Conservation (phyloP, 495 filamentous ascomycete genomes). For the Penicillium desertorum region DNA sequence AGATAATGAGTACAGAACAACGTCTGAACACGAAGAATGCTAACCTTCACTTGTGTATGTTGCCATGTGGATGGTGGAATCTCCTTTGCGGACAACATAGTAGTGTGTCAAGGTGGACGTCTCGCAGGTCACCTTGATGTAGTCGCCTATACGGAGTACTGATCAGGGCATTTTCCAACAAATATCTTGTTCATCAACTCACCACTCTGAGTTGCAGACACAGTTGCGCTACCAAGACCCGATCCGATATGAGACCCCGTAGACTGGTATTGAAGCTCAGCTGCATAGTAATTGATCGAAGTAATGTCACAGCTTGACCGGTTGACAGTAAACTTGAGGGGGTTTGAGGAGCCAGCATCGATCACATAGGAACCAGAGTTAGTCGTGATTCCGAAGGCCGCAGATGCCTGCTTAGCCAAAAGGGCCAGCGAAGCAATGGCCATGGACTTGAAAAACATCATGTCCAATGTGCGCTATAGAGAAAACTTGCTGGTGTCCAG, state of each 20-base stretch:
- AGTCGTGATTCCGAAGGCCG: slow-evolving; percentile 37
- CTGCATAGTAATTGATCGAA: slow-evolving; percentile 58
- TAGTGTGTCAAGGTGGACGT: slow-evolving; percentile 63
- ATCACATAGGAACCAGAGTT: slow-evolving; percentile 43
- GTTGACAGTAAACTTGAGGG: slow-evolving; percentile 57
- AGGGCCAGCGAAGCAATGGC: slow-evolving; percentile 24
- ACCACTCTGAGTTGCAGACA: slow-evolving; percentile 47
- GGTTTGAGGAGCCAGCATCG: slow-evolving; percentile 54
- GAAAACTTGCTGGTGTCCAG: neutral
- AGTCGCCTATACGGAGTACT: slow-evolving; percentile 44
- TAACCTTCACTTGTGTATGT: slow-evolving; percentile 57
- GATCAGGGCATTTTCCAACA: slow-evolving; percentile 14
- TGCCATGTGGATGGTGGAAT: slow-evolving; percentile 60
- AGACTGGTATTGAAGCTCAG: slow-evolving; percentile 55
- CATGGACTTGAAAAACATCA: slow-evolving; percentile 25
- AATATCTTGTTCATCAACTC: slow-evolving; percentile 28
- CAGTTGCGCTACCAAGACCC: slow-evolving; percentile 59
- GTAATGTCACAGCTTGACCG: slow-evolving; percentile 61
- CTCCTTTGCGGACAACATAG: slow-evolving; percentile 58
- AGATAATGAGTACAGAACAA: neutral
- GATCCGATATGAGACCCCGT: slow-evolving; percentile 59
- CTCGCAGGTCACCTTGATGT: slow-evolving; percentile 62
- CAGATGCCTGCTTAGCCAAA: slow-evolving; percentile 24
- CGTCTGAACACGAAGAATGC: neutral
- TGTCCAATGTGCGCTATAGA: neutral